These are phyloP conservation scores for Ceratobasidium sp. DNA, from an alignment of 1,284 basidiomycete species.

Conservation along the genomic window DNA sequence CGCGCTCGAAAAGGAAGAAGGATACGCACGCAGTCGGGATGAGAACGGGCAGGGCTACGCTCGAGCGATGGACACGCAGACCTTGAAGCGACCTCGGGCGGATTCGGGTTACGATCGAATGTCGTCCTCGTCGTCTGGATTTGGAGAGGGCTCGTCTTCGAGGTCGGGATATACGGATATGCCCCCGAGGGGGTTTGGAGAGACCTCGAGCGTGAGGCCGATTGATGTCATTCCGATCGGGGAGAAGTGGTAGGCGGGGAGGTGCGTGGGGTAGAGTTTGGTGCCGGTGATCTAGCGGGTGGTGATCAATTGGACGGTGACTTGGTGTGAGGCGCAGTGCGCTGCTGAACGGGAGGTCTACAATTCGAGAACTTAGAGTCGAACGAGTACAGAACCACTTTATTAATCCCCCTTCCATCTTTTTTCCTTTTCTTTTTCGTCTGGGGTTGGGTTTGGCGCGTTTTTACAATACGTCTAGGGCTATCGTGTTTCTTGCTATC, in stretches of 20 bases:
- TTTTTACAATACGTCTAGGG: constrained; percentile 2
- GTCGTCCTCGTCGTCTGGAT: constrained; percentile 1
- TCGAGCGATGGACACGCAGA: not conserved
- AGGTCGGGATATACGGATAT: not conserved
- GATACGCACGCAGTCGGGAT: constrained; percentile 11
- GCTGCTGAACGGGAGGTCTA: not conserved
- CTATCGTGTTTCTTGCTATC: constrained; percentile 1
- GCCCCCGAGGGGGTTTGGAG: not conserved
- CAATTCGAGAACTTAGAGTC: not conserved
- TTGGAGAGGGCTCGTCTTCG: not conserved
- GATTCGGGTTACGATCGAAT: constrained; percentile 18
- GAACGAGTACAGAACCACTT: not conserved
- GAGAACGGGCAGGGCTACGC: no score
- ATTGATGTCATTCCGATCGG: constrained; percentile 35
- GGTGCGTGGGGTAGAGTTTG: no score
- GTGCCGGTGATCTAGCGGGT: no score
- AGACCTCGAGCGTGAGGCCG: not conserved
- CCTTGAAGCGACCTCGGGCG: constrained; percentile 27
- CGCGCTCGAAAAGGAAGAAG: constrained; percentile 27
- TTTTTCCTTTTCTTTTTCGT: not conserved
- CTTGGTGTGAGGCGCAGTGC: not conserved
- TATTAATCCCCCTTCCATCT: no score
- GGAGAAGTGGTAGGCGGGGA: constrained; percentile 1
- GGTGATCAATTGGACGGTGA: no score
- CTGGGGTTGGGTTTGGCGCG: not conserved